Evolutionary conservation across 352 stramenopile genomes (phyloP), one percentile per base, ranked within the genome.

Genomic region (Phytophthora pini): DNA sequence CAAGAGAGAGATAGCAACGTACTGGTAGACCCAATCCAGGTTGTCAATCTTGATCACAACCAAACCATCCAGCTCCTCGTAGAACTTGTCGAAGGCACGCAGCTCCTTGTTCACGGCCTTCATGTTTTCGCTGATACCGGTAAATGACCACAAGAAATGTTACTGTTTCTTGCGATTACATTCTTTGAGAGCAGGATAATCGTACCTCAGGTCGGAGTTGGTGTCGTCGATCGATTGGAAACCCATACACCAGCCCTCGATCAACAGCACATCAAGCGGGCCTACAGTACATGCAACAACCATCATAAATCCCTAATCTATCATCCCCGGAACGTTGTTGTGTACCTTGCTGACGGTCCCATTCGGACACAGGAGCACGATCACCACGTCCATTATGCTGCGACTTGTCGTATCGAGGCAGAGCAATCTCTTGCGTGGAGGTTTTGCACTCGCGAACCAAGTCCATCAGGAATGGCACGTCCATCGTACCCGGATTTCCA

Each of bases 241-340:
- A 15, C 87, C 87, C 63, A 94, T 82, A 61, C 83, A 95, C 89
- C 89, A 96, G 22, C 89, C 89, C 65, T 96, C 89, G 31, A 96
- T 78, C 17, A 96, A 50, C 36, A 96, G 54, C 27, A 96, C 82
- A 38, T 96, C 89, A 41, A 94, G 61, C 12, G 85, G 84, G 11
- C 80, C 88, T 93, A 45, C 15, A 36, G 9, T 36, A 13, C 31
- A 65, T 27, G 11, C 50, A 40, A 13, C 15, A 53, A 51, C 1
- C 43, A 67, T 65, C 34, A 67, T 6, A 50, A 47, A 48, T 22
- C 10, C 3, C 48, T 9, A 65, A 58, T 12, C 11, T n/a, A 39
- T 38, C 17, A 17, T 12, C 27, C 4, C 2, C 32, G 13, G 5
- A 12, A 15, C 22, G 45, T 34, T 34, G 5, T 27, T n/a, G 10